These are phyloP conservation scores for Pleurotus giganteus DNA, from an alignment of 768 basidiomycete genomes.

Conservation along the genomic window DNA sequence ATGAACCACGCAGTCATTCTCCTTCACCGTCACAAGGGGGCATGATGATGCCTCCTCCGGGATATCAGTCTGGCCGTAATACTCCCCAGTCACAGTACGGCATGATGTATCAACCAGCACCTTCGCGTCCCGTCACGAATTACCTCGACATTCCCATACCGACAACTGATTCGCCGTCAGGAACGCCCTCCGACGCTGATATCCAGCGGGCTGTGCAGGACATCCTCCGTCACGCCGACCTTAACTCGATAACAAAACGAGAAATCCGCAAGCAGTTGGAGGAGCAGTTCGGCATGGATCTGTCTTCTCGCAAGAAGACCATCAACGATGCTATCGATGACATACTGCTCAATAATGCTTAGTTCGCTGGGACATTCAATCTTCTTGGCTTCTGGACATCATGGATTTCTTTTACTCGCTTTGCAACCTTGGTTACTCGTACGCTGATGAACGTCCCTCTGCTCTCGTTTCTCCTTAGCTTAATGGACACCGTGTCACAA, in stretches of 20 bases:
- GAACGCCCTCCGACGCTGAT: conserved; percentile 62
- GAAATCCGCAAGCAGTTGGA: conserved; percentile 85
- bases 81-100: conserved; percentile 57
- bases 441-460: conserved; percentile 9
- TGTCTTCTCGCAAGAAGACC: conserved; percentile 64
- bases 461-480: conserved; percentile 10
- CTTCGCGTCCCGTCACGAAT: conserved; percentile 71
- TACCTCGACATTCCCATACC: conserved; percentile 76
- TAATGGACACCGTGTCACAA: conserved; percentile 12
- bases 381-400: conserved; percentile 10
- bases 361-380: background rate
- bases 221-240: conserved; percentile 74
- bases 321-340: conserved; percentile 82
- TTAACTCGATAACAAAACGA: conserved; percentile 91
- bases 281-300: conserved; percentile 74
- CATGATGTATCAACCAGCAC: conserved; percentile 57
- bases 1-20: conserved; percentile 74
- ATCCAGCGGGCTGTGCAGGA: conserved; percentile 74
- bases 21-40: conserved; percentile 71
- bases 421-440: conserved; percentile 11
- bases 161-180: conserved; percentile 39
- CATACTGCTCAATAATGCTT: conserved; percentile 53
- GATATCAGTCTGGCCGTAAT: conserved; percentile 76
- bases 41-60: conserved; percentile 53
- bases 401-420: conserved; percentile 11